Evolutionary conservation across 2,329 filamentous ascomycete genomes (phyloP).

Genomic region (Talaromyces sp.): DNA sequence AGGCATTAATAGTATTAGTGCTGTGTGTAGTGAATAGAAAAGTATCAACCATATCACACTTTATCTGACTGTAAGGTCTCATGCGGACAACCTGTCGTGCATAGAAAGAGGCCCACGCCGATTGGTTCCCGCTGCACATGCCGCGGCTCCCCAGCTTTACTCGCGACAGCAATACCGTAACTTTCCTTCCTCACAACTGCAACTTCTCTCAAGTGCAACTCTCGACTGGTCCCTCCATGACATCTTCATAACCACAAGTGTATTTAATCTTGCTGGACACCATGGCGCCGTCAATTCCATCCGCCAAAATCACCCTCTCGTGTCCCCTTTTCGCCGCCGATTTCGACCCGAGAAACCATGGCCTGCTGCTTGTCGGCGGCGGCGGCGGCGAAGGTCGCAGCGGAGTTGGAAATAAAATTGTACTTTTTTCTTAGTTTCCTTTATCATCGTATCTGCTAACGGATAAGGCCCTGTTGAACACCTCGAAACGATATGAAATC

Average conservation of each 20-base stretch:
- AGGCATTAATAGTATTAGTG: too few relatives aligned
- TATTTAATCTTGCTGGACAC: neutral
- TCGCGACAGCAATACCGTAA: neutral
- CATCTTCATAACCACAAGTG: neutral
- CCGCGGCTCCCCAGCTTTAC: neutral
- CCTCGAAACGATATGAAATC: conserved; percentile 58
- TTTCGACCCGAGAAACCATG: conserved; percentile 75
- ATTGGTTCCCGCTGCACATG: neutral
- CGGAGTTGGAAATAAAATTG: conserved; percentile 83
- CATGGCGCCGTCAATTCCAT: conserved; percentile 36
- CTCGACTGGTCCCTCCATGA: neutral
- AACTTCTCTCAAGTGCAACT: neutral
- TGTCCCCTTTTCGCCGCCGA: conserved; percentile 85
- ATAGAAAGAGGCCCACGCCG: neutral
- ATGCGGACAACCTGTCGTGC: too few relatives aligned
- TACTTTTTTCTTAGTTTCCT: conserved; percentile 32
- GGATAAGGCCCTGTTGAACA: conserved; percentile 62
- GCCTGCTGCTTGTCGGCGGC: conserved; percentile 73
- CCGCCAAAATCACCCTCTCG: conserved; percentile 61
- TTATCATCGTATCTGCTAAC: neutral
- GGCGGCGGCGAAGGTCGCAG: conserved; percentile 77
- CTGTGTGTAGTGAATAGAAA: neutral
- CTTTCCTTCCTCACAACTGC: neutral
- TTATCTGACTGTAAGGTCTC: too few relatives aligned
- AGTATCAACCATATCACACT: neutral